Conservation (phyloP, 805 yeast genomes). For the Wickerhamomyces ciferrii region DNA sequence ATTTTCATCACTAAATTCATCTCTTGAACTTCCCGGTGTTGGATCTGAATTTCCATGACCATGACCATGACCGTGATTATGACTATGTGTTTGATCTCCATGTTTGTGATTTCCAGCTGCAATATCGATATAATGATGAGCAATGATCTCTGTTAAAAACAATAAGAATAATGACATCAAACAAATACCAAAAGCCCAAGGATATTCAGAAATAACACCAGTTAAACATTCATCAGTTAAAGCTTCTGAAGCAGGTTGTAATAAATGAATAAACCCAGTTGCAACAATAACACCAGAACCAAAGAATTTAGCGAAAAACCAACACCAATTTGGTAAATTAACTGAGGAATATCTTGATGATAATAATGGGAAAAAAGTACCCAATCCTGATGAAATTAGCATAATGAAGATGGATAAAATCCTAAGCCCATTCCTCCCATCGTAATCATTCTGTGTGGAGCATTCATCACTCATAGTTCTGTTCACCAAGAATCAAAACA, state of each 20-base stretch:
- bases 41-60: slow-evolving; percentile 7
- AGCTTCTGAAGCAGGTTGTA: slow-evolving; percentile 63
- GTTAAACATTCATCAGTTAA: slow-evolving; percentile 57
- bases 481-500: too few relatives aligned
- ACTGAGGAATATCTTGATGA: slow-evolving; percentile 56
- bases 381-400: slow-evolving; percentile 49
- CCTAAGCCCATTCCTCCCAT: slow-evolving; percentile 36
- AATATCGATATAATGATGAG: slow-evolving; percentile 37
- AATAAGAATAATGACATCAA: slow-evolving; percentile 38
- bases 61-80: slow-evolving; percentile 39
- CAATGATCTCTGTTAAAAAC: slow-evolving; percentile 42
- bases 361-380: slow-evolving; percentile 57
- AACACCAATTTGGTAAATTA: slow-evolving; percentile 54
- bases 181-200: slow-evolving; percentile 55
- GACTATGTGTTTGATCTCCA: slow-evolving; percentile 42
- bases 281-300: slow-evolving; percentile 85
- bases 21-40: slow-evolving; percentile 8
- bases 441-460: slow-evolving; percentile 35
- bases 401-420: slow-evolving; percentile 62
- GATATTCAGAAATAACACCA: slow-evolving; percentile 46
- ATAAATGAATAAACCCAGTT: slow-evolving; percentile 72
- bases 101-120: slow-evolving; percentile 17
- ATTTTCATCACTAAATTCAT: slow-evolving; percentile 4
- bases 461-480: slow-evolving; percentile 25
- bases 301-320: slow-evolving; percentile 66